Base-by-base conservation (phyloP, 345 rosid species). In the Rhodamnia rubescens region DNA sequence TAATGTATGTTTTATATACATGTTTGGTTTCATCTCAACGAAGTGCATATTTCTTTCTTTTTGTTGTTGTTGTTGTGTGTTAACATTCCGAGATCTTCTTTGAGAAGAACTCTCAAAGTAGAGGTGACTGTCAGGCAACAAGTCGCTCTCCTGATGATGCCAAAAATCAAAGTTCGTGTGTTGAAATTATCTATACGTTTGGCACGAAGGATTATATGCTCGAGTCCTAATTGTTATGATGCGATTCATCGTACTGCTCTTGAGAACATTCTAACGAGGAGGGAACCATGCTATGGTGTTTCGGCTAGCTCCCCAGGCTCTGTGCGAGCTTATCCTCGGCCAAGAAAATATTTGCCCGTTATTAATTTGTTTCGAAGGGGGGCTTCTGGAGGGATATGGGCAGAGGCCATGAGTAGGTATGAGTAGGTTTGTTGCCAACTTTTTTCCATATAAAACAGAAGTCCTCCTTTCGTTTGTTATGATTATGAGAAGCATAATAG, bases 111-210 rank as follows among this genome's bases (percentile, higher is more conserved):
- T 18, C 42, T 4, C 42, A 18, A 69, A 7, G 20, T 8, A 69
- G 47, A 32, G 7, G 24, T 9, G 7, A 36, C 4, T 1, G 3
- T 36, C 1, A 0, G 5, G 26, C 24, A 2, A 4, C 44, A 32
- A 36, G 12, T 32, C 36, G 47, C 7, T 32, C 21, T 32, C 21
- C 44, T 8, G 6, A 64, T 64, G 75, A 32, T 32, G 44, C 44
- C 6, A 22, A 69, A 36, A 69, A 36, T 20, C 7, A 16, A 18
- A 2, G 9, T 3, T 18, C 11, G 44, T 16, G 0, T 36, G 9
- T 1, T 4, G 78, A 36, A 36, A 11, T 69, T 69, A 8, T 36
- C 47, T 36, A 36, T 44, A 36, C 8, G 12, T 69, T 36, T 32
- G 44, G 47, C 78, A 9, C 4, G 26, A 69, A 18, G 24, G 78